Evolutionary conservation across 2,329 filamentous ascomycete genomes (phyloP), one percentile per base, ranked within the genome.

Genomic region (Epicoccum nigrum): DNA sequence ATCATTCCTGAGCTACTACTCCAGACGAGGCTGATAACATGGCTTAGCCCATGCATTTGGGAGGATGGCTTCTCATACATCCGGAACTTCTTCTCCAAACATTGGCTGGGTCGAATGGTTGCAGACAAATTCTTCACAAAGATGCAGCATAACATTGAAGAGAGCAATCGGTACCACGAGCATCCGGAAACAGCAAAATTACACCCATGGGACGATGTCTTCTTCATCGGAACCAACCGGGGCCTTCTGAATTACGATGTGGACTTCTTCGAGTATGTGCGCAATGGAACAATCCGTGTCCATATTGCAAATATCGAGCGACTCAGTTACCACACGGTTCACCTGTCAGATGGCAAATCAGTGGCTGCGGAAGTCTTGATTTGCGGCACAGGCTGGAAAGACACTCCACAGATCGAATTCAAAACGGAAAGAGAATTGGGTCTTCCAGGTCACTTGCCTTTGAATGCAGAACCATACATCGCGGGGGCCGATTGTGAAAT

Each of bases 1-100:
- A 81, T 79, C 53, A 84, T 83, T 76, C 74, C 89, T 0, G 87
- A 90, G 68, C 82, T 85, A 55, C 78, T 90, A 6, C 77, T 86
- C 3, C 81, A 82, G 25, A 86, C 83, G 0, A 82, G 89, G 0
- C 76, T 88, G 49, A 71, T 92, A 37, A 88, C 85, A 1, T 92
- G 86, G 86, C 83, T 92, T 65, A 86, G 83, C 49, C 88, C 89
- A 0, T 92, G 87, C 63, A 81, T 87, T 20, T 92, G 86, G 85
- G 47, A 86, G 2, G 87, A 88, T 64, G 86, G 87, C 0, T 89
- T 81, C 60, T 41, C 77, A 3, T 74, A 70, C 2, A 76, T 83
- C 3, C 79, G 84, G 1, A 67, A 68, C 7, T 83, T 86, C 56
- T 76, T 85, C 37, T 84, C 87, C 54, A 76, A 77, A 21, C 84